Base-by-base conservation (phyloP, 257 asterid species). In the Salvia hispanica region DNA sequence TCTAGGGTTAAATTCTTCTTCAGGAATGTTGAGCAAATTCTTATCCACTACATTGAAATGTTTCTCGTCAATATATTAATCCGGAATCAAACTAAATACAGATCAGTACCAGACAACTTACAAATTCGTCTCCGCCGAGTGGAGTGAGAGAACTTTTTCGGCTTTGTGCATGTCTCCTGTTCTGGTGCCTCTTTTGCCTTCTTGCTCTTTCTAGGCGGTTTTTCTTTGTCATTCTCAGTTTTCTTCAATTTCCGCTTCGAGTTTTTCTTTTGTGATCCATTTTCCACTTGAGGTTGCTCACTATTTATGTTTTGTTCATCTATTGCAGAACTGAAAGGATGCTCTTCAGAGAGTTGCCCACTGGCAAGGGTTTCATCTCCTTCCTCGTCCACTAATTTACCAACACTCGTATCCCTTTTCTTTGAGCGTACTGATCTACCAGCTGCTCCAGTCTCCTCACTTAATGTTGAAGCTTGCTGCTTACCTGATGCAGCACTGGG, bases 71-170 rank as follows among this genome's bases (percentile, higher is more conserved):
- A 72, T 68, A 72, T 14, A 65, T 36, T 61, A 50, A 64, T 58
- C 28, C 14, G 21, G 46, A 70, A 51, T 31, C 33, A 69, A 69
- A 65, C 47, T 9, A 61, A 14, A 37, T 66, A 58, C 67, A 71
- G 4, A 16, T 39, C 45, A 51, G 40, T 64, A 71, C 55, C 70
- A 50, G 33, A 69, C 60, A 74, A 69, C 16, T 28, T 44, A 55
- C 21, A 72, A 15, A 60, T 78, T 77, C 33, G 81, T 76, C 90
- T 88, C 78, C 88, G 77, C 64, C 82, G 69, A 64, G 97, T 86
- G 57, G 95, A 77, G 71, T 85, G 99, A 62, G 91, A 59, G 67
- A 93, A 93, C 76, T 81, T 90, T 66, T 90, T 93, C 72, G 77
- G 84, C 81, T 82, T 86, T 57, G 68, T 72, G 77, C 31, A 73